A percentile compares a stretch with the other conserved stretches of the same genome.
These are phyloP conservation scores for Termitomyces eurrhizus DNA, from an alignment of 768 basidiomycete species.

Conservation along the genomic window DNA sequence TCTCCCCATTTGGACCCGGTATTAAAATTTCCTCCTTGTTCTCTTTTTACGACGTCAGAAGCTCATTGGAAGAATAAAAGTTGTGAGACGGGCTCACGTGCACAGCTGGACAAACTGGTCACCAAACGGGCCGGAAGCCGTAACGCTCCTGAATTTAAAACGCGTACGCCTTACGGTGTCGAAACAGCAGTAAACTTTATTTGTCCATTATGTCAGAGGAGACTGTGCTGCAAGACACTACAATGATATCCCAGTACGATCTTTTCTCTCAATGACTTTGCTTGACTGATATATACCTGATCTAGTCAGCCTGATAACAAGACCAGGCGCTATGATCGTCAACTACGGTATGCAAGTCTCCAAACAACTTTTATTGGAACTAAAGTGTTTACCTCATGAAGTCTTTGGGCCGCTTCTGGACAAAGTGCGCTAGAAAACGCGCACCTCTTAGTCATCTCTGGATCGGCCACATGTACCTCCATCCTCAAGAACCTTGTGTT, in stretches of 20 bases:
- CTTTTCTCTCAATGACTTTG: background rate
- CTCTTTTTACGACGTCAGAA: no score
- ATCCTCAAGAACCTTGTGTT: slow-evolving; percentile 96
- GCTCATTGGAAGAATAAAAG: no score
- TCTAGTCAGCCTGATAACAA: slow-evolving; percentile 76
- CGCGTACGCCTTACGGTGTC: no score
- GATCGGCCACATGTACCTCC: slow-evolving; percentile 80
- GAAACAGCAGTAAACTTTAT: background rate
- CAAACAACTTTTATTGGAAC: background rate
- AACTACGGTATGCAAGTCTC: slow-evolving; percentile 63
- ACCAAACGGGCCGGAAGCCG: background rate
- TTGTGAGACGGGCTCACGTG: no score
- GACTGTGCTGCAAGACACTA: background rate
- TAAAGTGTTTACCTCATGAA: slow-evolving; percentile 21
- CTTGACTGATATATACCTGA: background rate
- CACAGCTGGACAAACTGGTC: background rate
- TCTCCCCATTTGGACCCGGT: no score
- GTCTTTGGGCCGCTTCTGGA: slow-evolving; percentile 92
- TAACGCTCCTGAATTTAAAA: background rate
- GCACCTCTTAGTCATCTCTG: slow-evolving; percentile 76
- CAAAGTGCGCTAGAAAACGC: slow-evolving; percentile 86
- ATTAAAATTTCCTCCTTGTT: no score
- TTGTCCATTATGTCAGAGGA: background rate
- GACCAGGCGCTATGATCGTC: slow-evolving; percentile 90
- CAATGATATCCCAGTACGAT: background rate